Evolutionary conservation across 345 rosid species (phyloP).

Genomic region (Gynandropsis gynandra): DNA sequence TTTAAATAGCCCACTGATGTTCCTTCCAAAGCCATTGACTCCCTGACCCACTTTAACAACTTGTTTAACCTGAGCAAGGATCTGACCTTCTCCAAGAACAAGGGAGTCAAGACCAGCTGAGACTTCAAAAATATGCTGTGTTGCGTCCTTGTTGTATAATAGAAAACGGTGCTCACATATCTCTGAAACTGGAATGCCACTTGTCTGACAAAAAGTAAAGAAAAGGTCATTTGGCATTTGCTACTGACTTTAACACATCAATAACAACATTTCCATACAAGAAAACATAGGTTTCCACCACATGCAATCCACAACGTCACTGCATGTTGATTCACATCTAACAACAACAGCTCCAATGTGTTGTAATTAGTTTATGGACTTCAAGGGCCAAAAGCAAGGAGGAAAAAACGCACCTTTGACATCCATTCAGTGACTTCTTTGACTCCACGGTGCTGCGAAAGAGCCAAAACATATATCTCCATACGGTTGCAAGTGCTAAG

Average conservation of each 20-base stretch:
- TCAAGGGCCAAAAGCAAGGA: background rate
- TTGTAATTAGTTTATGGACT: too few relatives aligned
- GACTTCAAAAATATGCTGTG: constrained; percentile 82
- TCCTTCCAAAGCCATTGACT: constrained; percentile 66
- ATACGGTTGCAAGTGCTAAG: constrained; percentile 80
- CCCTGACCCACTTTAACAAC: constrained; percentile 74
- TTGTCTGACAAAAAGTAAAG: constrained; percentile 39
- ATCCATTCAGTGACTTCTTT: constrained; percentile 86
- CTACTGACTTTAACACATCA: background rate
- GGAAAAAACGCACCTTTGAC: constrained; percentile 56
- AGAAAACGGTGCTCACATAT: constrained; percentile 74
- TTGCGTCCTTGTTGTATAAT: constrained; percentile 78
- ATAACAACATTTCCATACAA: background rate
- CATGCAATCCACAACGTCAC: background rate
- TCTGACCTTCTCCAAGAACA: constrained; percentile 77
- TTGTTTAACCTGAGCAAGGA: constrained; percentile 74
- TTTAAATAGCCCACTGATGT: constrained; percentile 62
- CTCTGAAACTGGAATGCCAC: constrained; percentile 63
- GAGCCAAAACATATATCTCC: constrained; percentile 68
- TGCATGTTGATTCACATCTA: background rate
- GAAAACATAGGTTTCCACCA: background rate
- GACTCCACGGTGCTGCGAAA: constrained; percentile 75
- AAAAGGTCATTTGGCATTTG: constrained; percentile 4
- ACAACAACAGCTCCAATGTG: background rate
- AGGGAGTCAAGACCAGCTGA: constrained; percentile 91